Percentiles rank a stretch among this genome's conserved stretches.
These are phyloP conservation scores for Neospora caninum DNA, from an alignment of 169 alveolate genomes.

Conservation along the genomic window DNA sequence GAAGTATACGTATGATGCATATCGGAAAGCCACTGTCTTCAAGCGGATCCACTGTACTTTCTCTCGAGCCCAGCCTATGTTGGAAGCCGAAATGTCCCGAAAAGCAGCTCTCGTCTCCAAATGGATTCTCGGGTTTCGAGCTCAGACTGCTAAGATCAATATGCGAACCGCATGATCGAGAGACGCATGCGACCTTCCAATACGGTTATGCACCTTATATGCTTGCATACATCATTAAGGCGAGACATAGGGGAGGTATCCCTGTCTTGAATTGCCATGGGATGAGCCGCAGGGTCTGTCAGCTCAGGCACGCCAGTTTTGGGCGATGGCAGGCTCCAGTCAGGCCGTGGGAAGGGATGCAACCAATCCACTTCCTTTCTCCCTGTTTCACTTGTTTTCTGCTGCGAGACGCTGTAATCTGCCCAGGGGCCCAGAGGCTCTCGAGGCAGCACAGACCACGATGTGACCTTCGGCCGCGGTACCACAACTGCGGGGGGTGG, in stretches of 20 bases:
- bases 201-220: no score
- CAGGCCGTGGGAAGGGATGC: not conserved
- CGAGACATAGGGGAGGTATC: not conserved
- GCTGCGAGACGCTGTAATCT: not conserved
- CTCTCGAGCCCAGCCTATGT: no score
- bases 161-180: no score
- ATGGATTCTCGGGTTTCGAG: no score
- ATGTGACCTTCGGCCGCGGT: not conserved
- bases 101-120: no score
- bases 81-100: no score
- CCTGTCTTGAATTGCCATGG: not conserved
- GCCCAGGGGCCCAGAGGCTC: not conserved
- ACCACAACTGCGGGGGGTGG: constrained; percentile 21
- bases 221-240: not conserved
- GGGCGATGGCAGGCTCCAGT: constrained; percentile 16
- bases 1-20: no score
- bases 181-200: no score
- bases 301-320: not conserved
- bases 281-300: not conserved
- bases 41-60: no score
- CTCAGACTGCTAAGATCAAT: no score
- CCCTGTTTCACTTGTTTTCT: not conserved
- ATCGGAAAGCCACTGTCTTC: no score
- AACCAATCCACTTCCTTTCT: not conserved
- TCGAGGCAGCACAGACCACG: not conserved